Conservation (phyloP, 75 land plant species). For the Pseudotsuga menziesii region DNA sequence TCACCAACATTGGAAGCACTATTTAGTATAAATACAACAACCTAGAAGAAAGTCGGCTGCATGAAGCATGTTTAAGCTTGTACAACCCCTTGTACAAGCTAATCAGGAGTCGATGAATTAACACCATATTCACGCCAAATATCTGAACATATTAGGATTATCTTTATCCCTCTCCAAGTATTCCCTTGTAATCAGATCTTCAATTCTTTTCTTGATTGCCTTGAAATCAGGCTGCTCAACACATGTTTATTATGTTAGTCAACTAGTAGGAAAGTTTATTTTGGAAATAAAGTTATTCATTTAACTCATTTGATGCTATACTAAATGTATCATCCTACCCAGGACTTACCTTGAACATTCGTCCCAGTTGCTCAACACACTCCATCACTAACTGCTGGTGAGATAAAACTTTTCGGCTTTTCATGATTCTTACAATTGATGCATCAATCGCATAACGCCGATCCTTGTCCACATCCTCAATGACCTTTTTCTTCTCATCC, state of each 20-base stretch:
- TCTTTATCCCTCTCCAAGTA: constrained; percentile 88
- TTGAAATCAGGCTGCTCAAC: constrained; percentile 78
- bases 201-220: constrained; percentile 90
- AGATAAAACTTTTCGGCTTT: constrained; percentile 82
- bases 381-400: constrained; percentile 85
- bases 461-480: constrained; percentile 96
- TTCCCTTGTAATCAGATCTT: constrained; percentile 82
- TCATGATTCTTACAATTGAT: constrained; percentile 93
- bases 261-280: background rate
- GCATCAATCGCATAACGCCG: constrained; percentile 97
- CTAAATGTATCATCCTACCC: background rate
- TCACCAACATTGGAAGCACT: background rate
- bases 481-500: constrained; percentile 96
- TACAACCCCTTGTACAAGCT: too few species aligned
- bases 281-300: background rate
- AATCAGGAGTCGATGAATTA: too few species aligned
- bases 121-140: constrained; percentile 47
- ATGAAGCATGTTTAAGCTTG: background rate
- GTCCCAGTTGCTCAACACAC: constrained; percentile 86
- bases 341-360: constrained; percentile 84
- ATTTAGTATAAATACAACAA: background rate
- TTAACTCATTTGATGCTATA: background rate
- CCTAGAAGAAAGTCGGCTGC: background rate
- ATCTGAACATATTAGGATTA: constrained; percentile 80
- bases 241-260: background rate